Evolutionary conservation across 371 early-diverging fungal genomes (phyloP).

Genomic region (Furculomyces boomerangus): DNA sequence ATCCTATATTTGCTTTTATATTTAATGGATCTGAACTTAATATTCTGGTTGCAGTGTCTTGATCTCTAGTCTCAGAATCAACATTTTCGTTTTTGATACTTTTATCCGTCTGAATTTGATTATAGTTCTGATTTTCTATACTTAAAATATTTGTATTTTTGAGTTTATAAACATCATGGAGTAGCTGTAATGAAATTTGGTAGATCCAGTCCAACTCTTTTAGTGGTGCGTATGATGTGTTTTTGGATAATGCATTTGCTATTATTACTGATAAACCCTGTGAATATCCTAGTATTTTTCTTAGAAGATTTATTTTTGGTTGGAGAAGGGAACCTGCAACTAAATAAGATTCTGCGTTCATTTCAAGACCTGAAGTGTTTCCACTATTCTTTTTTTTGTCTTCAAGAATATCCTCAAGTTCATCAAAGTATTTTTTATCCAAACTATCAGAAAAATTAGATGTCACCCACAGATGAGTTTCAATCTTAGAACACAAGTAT

Average conservation of each 20-base stretch:
- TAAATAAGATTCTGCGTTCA: background rate
- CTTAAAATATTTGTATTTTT: slow-evolving; percentile 5
- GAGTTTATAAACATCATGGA: slow-evolving; percentile 11
- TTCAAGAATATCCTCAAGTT: background rate
- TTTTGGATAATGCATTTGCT: background rate
- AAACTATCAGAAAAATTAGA: background rate
- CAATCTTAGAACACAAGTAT: background rate
- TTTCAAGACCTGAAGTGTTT: background rate
- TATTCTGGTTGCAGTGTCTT: background rate
- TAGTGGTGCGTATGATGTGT: slow-evolving; percentile 5
- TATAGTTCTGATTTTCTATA: background rate
- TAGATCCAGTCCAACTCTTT: slow-evolving; percentile 18
- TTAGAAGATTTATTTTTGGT: background rate
- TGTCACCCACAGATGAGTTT: background rate
- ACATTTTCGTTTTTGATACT: background rate
- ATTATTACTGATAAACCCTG: slow-evolving; percentile 8
- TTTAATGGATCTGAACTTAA: slow-evolving; percentile 1
- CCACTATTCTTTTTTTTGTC: background rate
- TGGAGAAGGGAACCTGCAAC: background rate
- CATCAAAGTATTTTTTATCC: background rate
- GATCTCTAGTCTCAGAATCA: background rate
- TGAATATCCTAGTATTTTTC: slow-evolving; percentile 10
- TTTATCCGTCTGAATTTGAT: background rate
- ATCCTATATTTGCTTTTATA: background rate
- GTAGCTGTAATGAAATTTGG: slow-evolving; percentile 7